Evolutionary conservation across 2,329 filamentous ascomycete species (phyloP).

Genomic region (Plenodomus biglobosus): DNA sequence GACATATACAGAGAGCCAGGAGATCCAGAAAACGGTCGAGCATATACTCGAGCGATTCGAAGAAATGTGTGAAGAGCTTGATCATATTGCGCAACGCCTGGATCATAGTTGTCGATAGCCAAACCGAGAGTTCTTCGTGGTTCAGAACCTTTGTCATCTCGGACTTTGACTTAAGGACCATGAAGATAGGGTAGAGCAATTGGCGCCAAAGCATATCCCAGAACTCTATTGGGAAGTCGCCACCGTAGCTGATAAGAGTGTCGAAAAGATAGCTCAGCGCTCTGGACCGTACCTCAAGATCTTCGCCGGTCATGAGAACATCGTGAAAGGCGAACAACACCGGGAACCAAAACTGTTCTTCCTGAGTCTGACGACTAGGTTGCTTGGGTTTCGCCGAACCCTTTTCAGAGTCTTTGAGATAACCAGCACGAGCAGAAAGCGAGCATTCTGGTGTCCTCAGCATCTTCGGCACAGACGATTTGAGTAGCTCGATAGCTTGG

Average conservation of each 20-base stretch:
- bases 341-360: slow-evolving; percentile 98
- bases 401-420: slow-evolving; percentile 52
- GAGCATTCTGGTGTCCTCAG: slow-evolving; percentile 94
- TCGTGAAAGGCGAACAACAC: slow-evolving; percentile 98
- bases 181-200: slow-evolving; percentile 95
- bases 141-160: slow-evolving; percentile 95
- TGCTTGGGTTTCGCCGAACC: slow-evolving; percentile 60
- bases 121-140: slow-evolving; percentile 95
- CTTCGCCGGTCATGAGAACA: slow-evolving; percentile 97
- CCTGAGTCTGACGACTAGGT: slow-evolving; percentile 79
- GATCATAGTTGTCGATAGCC: slow-evolving; percentile 99
- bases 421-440: slow-evolving; percentile 66
- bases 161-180: slow-evolving; percentile 92
- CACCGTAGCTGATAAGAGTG: slow-evolving; percentile 83
- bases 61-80: slow-evolving; percentile 97
- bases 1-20: slow-evolving; percentile 92
- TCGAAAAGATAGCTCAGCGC: slow-evolving; percentile 98
- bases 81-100: slow-evolving; percentile 98
- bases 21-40: slow-evolving; percentile 95
- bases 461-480: slow-evolving; percentile 93
- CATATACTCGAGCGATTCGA: slow-evolving; percentile 95
- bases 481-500: slow-evolving; percentile 91
- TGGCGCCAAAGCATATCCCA: slow-evolving; percentile 99
- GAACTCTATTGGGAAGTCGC: slow-evolving; percentile 88
- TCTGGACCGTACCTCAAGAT: slow-evolving; percentile 86